Conservation (phyloP, 148 eudicot species). For the Camellia lanceoleosa region DNA sequence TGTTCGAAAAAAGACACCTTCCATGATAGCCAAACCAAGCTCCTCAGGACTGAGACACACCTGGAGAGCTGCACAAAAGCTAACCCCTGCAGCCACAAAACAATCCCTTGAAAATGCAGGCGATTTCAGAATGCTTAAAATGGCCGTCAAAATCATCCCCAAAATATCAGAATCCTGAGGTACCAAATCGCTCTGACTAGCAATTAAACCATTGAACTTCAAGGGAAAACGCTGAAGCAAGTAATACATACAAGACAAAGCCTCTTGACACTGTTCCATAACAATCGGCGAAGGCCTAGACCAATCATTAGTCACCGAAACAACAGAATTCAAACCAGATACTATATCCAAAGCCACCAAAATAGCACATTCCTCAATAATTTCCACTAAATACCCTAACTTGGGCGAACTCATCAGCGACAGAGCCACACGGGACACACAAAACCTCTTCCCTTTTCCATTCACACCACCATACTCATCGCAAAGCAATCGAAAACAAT, state of each 20-base stretch:
- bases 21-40: constrained; percentile 62
- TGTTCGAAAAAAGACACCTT: constrained; percentile 49
- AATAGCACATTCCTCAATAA: constrained; percentile 69
- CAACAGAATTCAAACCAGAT: constrained; percentile 53
- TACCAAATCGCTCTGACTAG: not conserved
- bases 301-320: constrained; percentile 47
- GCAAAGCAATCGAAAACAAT: constrained; percentile 58
- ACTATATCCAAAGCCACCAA: constrained; percentile 66
- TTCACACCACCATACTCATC: constrained; percentile 51
- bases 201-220: constrained; percentile 35
- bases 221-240: constrained; percentile 77
- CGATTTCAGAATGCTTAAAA: constrained; percentile 63
- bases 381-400: constrained; percentile 69
- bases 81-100: constrained; percentile 92
- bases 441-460: constrained; percentile 67
- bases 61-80: constrained; percentile 86
- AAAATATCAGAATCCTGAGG: constrained; percentile 27
- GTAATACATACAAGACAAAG: constrained; percentile 84
- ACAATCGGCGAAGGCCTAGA: constrained; percentile 78
- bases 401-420: constrained; percentile 91
- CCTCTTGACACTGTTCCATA: constrained; percentile 98
- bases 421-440: constrained; percentile 75
- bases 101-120: constrained; percentile 81
- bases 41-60: constrained; percentile 66
- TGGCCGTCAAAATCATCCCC: constrained; percentile 42